Conservation (phyloP, 768 basidiomycete species). For the Cyclocybe cylindracea region DNA sequence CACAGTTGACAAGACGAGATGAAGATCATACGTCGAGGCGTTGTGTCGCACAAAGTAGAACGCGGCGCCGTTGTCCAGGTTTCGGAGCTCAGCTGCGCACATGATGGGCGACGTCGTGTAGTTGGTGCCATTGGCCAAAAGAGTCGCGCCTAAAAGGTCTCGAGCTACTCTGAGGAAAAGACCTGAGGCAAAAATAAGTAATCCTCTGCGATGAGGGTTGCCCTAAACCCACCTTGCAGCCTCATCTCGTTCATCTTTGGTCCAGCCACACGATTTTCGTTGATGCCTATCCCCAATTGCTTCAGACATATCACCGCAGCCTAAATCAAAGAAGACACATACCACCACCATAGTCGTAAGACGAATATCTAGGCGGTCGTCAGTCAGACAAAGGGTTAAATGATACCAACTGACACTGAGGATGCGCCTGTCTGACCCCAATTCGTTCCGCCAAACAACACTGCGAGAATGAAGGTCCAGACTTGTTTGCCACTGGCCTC, state of each 20-base stretch:
- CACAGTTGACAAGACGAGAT: background rate
- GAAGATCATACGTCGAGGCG: slow-evolving; percentile 36
- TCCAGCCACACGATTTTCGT: slow-evolving; percentile 49
- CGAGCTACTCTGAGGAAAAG: slow-evolving; percentile 53
- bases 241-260: slow-evolving; percentile 57
- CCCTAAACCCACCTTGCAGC: slow-evolving; percentile 38
- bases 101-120: slow-evolving; percentile 45
- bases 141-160: slow-evolving; percentile 43
- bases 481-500: too few relatives aligned
- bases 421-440: slow-evolving; percentile 62
- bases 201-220: background rate
- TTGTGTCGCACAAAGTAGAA: slow-evolving; percentile 55
- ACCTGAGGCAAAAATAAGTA: slow-evolving; percentile 23
- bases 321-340: background rate
- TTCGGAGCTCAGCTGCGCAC: slow-evolving; percentile 48
- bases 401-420: slow-evolving; percentile 36
- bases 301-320: background rate
- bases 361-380: slow-evolving; percentile 34
- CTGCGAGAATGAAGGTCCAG: slow-evolving; percentile 18
- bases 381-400: background rate
- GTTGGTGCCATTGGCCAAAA: slow-evolving; percentile 51
- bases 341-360: slow-evolving; percentile 61
- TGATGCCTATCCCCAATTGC: slow-evolving; percentile 37
- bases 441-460: slow-evolving; percentile 66
- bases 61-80: slow-evolving; percentile 40